phyloP scores from a whole-genome alignment of 116 monocot species.

The Zostera marina region DNA sequence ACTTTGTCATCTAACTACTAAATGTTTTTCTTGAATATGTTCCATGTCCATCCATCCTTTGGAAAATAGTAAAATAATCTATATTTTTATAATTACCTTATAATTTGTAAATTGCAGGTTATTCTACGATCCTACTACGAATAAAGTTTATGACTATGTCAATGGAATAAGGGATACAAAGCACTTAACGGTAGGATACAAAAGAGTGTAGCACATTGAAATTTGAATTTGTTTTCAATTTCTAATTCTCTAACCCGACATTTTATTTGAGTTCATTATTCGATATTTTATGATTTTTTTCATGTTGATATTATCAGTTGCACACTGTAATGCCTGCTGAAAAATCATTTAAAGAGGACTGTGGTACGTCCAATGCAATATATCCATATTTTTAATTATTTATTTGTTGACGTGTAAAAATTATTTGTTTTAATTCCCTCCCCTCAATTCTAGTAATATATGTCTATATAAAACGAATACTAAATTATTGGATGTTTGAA shows the following conservation, averaged over 20 bases:
- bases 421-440: not conserved
- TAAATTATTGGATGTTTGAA: not conserved
- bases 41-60: not conserved
- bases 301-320: slow-evolving; percentile 25
- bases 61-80: no score
- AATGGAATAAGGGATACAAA: slow-evolving; percentile 57
- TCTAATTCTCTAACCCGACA: not conserved
- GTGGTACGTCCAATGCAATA: slow-evolving; percentile 44
- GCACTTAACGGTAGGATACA: slow-evolving; percentile 46
- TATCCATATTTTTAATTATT: slow-evolving; percentile 2
- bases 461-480: not conserved
- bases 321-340: slow-evolving; percentile 65
- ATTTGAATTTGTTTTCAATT: not conserved
- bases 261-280: not conserved
- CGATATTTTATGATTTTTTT: slow-evolving; percentile 1
- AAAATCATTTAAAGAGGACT: slow-evolving; percentile 64
- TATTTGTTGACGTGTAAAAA: not conserved
- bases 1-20: not conserved
- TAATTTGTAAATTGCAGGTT: slow-evolving; percentile 35
- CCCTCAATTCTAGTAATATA: not conserved
- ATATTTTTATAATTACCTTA: not conserved
- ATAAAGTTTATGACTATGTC: slow-evolving; percentile 70
- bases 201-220: not conserved
- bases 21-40: not conserved
- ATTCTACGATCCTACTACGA: slow-evolving; percentile 59